Conservation (phyloP, 2,329 filamentous ascomycete species). For the Emergomyces orientalis region DNA sequence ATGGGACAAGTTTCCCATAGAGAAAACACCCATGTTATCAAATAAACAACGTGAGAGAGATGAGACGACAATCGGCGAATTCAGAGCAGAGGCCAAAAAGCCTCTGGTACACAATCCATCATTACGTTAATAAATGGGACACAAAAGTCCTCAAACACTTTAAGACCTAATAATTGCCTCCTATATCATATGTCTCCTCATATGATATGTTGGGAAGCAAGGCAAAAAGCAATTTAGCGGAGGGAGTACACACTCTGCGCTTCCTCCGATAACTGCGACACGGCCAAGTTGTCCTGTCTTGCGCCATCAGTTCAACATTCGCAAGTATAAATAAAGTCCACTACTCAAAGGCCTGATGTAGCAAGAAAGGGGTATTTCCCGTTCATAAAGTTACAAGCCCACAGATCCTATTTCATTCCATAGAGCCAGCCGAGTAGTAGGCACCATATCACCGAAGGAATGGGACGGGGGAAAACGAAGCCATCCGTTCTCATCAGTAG, state of each 20-base stretch:
- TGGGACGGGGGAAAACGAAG: not conserved
- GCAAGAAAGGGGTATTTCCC: not conserved
- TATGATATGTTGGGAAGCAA: not conserved
- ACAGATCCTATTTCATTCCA: not conserved
- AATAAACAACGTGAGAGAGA: not conserved
- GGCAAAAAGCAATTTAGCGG: not conserved
- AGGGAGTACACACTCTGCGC: slow-evolving; percentile 55
- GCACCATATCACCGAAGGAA: not conserved
- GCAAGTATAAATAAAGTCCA: not conserved
- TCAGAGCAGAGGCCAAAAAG: not conserved
- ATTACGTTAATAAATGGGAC: not conserved
- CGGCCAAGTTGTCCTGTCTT: slow-evolving; percentile 74
- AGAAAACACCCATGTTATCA: not conserved
- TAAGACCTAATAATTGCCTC: not conserved
- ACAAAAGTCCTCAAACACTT: not conserved
- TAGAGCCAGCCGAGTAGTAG: not conserved
- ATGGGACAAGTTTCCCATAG: not conserved
- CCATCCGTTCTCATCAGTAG: not conserved
- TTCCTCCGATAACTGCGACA: slow-evolving; percentile 88
- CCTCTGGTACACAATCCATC: not conserved
- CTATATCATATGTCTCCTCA: not conserved
- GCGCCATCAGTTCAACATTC: slow-evolving; percentile 8
- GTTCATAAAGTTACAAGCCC: not conserved
- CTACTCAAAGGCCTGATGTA: not conserved
- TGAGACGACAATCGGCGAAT: not conserved